A percentile compares a stretch with the other conserved stretches of the same genome.
Conservation (phyloP, 345 rosid genomes). For the Sapria himalayana region DNA sequence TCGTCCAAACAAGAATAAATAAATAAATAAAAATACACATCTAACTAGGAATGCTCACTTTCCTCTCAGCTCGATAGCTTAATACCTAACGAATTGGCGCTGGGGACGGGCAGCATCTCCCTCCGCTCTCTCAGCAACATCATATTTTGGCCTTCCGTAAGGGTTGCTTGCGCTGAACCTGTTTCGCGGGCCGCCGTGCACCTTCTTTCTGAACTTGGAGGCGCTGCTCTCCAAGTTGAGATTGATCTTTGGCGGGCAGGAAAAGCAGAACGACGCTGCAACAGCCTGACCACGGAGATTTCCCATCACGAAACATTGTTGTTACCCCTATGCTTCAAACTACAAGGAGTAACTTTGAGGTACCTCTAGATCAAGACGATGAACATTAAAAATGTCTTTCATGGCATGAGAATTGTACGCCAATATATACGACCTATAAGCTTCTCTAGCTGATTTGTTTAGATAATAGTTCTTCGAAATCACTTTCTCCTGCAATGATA, state of each 20-base stretch:
- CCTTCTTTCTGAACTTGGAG: slow-evolving; percentile 59
- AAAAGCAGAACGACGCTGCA: slow-evolving; percentile 78
- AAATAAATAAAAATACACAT: no score
- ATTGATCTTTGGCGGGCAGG: slow-evolving; percentile 71
- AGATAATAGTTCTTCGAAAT: slow-evolving; percentile 46
- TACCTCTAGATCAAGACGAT: slow-evolving; percentile 87
- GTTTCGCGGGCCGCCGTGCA: slow-evolving; percentile 22
- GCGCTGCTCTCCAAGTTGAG: slow-evolving; percentile 75
- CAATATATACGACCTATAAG: slow-evolving; percentile 68
- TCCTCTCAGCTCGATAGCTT: no score
- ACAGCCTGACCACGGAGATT: slow-evolving; percentile 61
- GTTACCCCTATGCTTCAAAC: no score
- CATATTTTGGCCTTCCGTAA: slow-evolving; percentile 65
- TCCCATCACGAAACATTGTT: background rate
- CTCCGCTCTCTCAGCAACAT: slow-evolving; percentile 14
- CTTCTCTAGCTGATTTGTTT: slow-evolving; percentile 89
- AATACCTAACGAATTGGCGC: slow-evolving; percentile 39
- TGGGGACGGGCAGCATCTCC: no score
- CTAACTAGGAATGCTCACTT: no score
- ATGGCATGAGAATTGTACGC: slow-evolving; percentile 92
- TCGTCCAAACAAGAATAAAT: no score
- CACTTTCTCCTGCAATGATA: slow-evolving; percentile 51
- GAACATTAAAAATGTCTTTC: slow-evolving; percentile 88
- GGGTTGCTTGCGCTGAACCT: slow-evolving; percentile 60
- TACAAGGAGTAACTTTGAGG: background rate